phyloP scores from a whole-genome alignment of 192 early-diverging fungal genomes.

The Gryganskiella cystojenkinii region DNA sequence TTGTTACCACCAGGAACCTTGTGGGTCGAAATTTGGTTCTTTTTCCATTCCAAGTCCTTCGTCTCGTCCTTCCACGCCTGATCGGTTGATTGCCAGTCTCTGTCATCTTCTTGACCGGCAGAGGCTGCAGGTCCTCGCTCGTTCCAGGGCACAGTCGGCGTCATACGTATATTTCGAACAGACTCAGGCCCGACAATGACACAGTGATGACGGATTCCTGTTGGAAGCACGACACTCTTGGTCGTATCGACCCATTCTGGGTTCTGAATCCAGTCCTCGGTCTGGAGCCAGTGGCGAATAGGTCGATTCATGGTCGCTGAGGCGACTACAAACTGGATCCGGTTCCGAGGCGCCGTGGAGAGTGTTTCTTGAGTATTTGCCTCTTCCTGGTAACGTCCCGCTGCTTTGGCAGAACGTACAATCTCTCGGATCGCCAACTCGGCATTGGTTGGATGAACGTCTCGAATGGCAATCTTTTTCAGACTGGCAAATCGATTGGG shows the following conservation, averaged over 20 bases:
- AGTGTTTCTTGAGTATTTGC: background rate
- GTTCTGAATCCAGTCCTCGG: slow-evolving; percentile 59
- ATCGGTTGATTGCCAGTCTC: slow-evolving; percentile 24
- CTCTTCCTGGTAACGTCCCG: slow-evolving; percentile 12
- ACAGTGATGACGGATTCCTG: slow-evolving; percentile 63
- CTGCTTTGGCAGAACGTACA: slow-evolving; percentile 25
- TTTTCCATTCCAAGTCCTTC: slow-evolving; percentile 36
- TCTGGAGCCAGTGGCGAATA: slow-evolving; percentile 66
- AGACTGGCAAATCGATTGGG: slow-evolving; percentile 61
- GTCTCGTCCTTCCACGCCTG: slow-evolving; percentile 13
- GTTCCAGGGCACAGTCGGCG: slow-evolving; percentile 6
- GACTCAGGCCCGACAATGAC: slow-evolving; percentile 55
- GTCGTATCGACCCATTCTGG: slow-evolving; percentile 71
- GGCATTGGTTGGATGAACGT: slow-evolving; percentile 56
- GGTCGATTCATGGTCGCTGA: slow-evolving; percentile 81
- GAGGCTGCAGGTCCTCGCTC: background rate
- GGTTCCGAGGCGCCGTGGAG: background rate
- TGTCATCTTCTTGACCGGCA: background rate
- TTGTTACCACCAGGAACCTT: too few relatives aligned
- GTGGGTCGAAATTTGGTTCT: slow-evolving; percentile 3
- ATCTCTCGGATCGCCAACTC: slow-evolving; percentile 50
- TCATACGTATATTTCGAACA: slow-evolving; percentile 55
- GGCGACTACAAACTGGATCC: slow-evolving; percentile 67
- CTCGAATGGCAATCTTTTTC: slow-evolving; percentile 47
- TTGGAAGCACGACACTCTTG: slow-evolving; percentile 44